These are phyloP conservation scores for Populus pruinosa DNA, from an alignment of 345 rosid species.

Conservation along the genomic window DNA sequence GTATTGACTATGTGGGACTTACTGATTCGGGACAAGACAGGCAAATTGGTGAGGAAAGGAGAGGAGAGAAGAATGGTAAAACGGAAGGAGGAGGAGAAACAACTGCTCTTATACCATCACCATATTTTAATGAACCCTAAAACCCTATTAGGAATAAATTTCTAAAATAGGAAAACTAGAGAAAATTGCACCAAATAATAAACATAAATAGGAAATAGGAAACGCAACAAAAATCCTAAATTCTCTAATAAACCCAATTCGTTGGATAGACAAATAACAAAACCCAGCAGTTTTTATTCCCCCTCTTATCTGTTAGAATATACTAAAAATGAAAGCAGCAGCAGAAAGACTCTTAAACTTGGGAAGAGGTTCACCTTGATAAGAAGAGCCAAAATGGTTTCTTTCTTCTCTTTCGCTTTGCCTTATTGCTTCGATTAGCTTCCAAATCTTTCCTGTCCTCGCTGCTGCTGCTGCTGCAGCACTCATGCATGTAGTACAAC, in stretches of 20 bases:
- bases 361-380: not conserved
- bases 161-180: not conserved
- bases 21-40: not conserved
- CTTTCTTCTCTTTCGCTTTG: conserved; percentile 21
- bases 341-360: not conserved
- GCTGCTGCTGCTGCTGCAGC: not conserved
- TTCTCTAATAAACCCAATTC: not conserved
- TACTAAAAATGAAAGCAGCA: not conserved
- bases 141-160: not conserved
- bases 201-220: not conserved
- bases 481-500: conserved; percentile 6
- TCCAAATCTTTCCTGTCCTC: conserved; percentile 8
- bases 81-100: not conserved
- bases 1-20: not conserved
- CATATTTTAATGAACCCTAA: not conserved
- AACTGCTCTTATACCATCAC: not conserved
- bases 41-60: not conserved
- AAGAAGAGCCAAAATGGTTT: conserved; percentile 1
- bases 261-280: not conserved
- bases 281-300: not conserved
- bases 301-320: not conserved
- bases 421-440: conserved; percentile 4
- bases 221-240: not conserved
- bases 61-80: not conserved
- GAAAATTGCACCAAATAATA: not conserved